A percentile compares a stretch with the other conserved stretches of the same genome.
Evolutionary conservation across 768 basidiomycete genomes (phyloP).

Genomic region (Phylloporus arenicola): DNA sequence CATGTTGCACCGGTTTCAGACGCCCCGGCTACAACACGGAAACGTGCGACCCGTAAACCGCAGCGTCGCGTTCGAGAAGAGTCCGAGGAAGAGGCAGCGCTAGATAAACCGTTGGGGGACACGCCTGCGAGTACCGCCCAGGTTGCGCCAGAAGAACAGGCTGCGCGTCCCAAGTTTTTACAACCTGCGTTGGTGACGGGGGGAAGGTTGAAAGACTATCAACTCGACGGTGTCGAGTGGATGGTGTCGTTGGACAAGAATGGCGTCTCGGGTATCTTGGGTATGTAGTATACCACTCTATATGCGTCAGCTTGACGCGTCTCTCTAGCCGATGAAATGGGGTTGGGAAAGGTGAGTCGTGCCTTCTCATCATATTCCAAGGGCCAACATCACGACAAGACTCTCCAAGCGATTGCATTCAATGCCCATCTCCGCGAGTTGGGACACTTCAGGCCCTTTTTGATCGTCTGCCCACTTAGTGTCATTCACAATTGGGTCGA

Average conservation of each 20-base stretch:
- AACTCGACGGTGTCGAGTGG: slow-evolving; percentile 94
- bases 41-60: slow-evolving; percentile 9
- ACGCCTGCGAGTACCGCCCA: not conserved
- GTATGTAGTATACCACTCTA: slow-evolving; percentile 34
- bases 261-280: slow-evolving; percentile 75
- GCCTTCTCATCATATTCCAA: not conserved
- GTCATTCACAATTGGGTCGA: slow-evolving; percentile 89
- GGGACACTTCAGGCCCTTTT: slow-evolving; percentile 65
- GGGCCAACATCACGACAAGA: slow-evolving; percentile 41
- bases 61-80: slow-evolving; percentile 13
- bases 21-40: slow-evolving; percentile 3
- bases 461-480: slow-evolving; percentile 89
- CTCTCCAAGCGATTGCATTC: slow-evolving; percentile 92
- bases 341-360: slow-evolving; percentile 67
- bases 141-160: not conserved
- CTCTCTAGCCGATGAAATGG: slow-evolving; percentile 85
- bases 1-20: slow-evolving; percentile 10
- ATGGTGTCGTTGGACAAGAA: slow-evolving; percentile 86
- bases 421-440: slow-evolving; percentile 81
- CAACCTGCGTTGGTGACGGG: slow-evolving; percentile 84
- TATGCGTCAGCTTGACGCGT: slow-evolving; percentile 3
- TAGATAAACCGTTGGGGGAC: slow-evolving; percentile 11
- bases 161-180: slow-evolving; percentile 39
- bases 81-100: not conserved
- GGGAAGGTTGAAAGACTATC: slow-evolving; percentile 81